Evolutionary conservation across 2,329 filamentous ascomycete genomes (phyloP).

Genomic region (Chaetomium sp.): DNA sequence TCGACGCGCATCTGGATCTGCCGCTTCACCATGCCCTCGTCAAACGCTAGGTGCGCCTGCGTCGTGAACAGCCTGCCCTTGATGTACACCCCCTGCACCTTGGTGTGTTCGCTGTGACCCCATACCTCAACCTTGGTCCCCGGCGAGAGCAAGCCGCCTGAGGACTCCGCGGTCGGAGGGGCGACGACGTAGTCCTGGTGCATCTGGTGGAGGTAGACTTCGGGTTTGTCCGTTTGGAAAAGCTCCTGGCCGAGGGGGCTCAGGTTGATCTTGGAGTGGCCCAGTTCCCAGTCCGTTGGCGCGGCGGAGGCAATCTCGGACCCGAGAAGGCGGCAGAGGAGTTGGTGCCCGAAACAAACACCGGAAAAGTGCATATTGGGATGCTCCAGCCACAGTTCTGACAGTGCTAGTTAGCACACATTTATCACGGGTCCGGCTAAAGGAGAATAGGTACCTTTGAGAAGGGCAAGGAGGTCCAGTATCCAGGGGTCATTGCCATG

Average conservation of each 20-base stretch:
- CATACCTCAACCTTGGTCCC: slow-evolving; percentile 55
- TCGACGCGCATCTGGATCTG: slow-evolving; percentile 63
- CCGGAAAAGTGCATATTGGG: slow-evolving; percentile 64
- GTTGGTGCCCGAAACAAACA: slow-evolving; percentile 81
- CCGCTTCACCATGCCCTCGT: slow-evolving; percentile 65
- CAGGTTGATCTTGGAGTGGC: slow-evolving; percentile 66
- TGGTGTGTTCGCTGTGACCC: slow-evolving; percentile 65
- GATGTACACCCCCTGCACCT: slow-evolving; percentile 74
- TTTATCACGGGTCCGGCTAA: not conserved
- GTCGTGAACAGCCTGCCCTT: slow-evolving; percentile 67
- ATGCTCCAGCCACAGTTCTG: slow-evolving; percentile 52
- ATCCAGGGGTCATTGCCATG: slow-evolving; percentile 76
- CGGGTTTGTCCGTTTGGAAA: slow-evolving; percentile 58
- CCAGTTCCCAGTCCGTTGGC: slow-evolving; percentile 70
- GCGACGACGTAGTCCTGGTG: slow-evolving; percentile 71
- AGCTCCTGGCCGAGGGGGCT: slow-evolving; percentile 67
- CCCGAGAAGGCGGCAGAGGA: slow-evolving; percentile 70
- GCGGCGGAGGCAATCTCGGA: slow-evolving; percentile 65
- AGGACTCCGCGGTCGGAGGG: slow-evolving; percentile 48
- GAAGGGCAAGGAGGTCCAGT: slow-evolving; percentile 63
- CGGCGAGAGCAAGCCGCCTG: slow-evolving; percentile 41
- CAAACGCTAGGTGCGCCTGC: slow-evolving; percentile 81
- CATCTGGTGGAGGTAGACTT: slow-evolving; percentile 73
- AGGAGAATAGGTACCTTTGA: slow-evolving; percentile 45
- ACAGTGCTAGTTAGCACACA: slow-evolving; percentile 1